Evolutionary conservation across 768 basidiomycete species (phyloP), one percentile per base, ranked within the genome.

Genomic region (Guyanaporus albipodus): DNA sequence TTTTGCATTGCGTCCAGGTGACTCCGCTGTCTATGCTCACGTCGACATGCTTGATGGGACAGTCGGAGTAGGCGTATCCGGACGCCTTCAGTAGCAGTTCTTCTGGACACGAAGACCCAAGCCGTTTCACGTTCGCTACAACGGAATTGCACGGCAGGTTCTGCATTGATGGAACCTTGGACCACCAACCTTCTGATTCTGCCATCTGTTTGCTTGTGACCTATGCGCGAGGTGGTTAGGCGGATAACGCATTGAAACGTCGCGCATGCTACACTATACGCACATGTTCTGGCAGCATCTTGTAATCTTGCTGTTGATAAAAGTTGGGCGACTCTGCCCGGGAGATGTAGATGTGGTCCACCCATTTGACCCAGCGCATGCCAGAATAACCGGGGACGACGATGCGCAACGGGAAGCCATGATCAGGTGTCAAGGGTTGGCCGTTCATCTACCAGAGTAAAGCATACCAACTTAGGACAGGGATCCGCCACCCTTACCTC

Each of bases 331-430:
- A 83, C 64, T 87, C 83, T 7, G 46, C 27, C 3, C 43, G 53
- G 5, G 80, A 76, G 46, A 85, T 57, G 22, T 71, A 65, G 55
- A 86, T 79, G 1, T 70, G 77, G 55, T 84, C 80, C 0, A 85
- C 69, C 85, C 85, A 87, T 69, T 87, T 86, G 8, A 85, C 83
- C 82, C 83, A 85, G 10, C 85, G 77, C 24, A 82, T 85, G 6
- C 85, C 85, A 14, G 78, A 70, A 54, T 74, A 77, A 4, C 85
- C 85, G 0, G 85, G 85, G 1, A 80, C 80, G 32, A 86, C 76
- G 8, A 83, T 63, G n/a, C 85, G 79, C 21, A 87, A 54, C 4
- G 84, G 84, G 6, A 74, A 82, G 1, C 85, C 85, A 38, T 82
- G 83, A 44, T 80, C 78, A 2, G 82, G 67, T 12, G 74, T 71